Conservation (phyloP, 352 stramenopile genomes). For the Phytophthora fragariae region DNA sequence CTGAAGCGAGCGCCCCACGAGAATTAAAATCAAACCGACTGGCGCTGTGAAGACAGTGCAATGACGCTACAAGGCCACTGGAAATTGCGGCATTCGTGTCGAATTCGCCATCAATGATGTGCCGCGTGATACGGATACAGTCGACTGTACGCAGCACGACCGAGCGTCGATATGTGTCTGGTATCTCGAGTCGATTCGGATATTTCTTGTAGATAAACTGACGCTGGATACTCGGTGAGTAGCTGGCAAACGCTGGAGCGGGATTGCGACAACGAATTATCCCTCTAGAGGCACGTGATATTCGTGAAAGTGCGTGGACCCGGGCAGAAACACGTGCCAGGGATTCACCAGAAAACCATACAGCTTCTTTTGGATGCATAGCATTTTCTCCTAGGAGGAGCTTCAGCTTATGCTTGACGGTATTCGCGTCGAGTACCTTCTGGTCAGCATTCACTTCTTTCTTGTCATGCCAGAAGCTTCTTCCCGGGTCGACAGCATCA, state of each 20-base stretch:
- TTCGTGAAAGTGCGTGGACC: slow-evolving; percentile 57
- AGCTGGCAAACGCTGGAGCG: slow-evolving; percentile 49
- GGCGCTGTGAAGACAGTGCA: slow-evolving; percentile 63
- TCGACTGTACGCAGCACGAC: slow-evolving; percentile 70
- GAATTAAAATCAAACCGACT: slow-evolving; percentile 62
- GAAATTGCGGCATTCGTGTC: slow-evolving; percentile 44
- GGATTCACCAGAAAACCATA: slow-evolving; percentile 53
- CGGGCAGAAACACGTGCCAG: slow-evolving; percentile 52
- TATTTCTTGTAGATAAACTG: slow-evolving; percentile 80
- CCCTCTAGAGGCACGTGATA: slow-evolving; percentile 34
- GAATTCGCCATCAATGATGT: slow-evolving; percentile 61
- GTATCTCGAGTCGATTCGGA: slow-evolving; percentile 56
- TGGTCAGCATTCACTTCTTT: slow-evolving; percentile 58
- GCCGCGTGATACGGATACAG: slow-evolving; percentile 54
- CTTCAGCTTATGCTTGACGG: slow-evolving; percentile 65
- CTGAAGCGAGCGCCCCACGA: slow-evolving; percentile 38
- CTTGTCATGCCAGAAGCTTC: slow-evolving; percentile 52
- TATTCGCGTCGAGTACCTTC: slow-evolving; percentile 54
- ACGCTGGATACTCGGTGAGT: slow-evolving; percentile 51
- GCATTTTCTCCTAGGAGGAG: slow-evolving; percentile 43
- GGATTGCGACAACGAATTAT: slow-evolving; percentile 34
- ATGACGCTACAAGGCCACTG: slow-evolving; percentile 35
- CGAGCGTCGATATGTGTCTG: slow-evolving; percentile 48
- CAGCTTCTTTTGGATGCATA: slow-evolving; percentile 49
- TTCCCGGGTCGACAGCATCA: slow-evolving; percentile 65